Evolutionary conservation across 768 basidiomycete species (phyloP).

Genomic region (Mycena rosella): DNA sequence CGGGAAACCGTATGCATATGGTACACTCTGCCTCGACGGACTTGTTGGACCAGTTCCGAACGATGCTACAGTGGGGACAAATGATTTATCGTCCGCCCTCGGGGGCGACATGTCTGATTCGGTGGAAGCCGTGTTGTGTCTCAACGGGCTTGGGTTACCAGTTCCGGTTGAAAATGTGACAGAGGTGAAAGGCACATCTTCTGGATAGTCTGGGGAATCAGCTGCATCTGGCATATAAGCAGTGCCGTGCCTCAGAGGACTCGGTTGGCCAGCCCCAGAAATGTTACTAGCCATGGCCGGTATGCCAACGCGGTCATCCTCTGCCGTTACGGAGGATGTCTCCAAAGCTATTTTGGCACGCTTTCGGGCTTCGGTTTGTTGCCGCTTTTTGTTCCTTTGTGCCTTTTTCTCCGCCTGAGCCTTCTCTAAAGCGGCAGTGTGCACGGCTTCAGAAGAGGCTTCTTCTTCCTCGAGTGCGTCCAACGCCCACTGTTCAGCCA

Average conservation of each 20-base stretch:
- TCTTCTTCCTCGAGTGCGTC: slow-evolving; percentile 85
- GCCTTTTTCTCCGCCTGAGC: slow-evolving; percentile 64
- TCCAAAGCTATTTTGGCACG: slow-evolving; percentile 58
- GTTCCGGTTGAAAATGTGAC: not conserved
- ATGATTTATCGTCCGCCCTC: not conserved
- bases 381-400: slow-evolving; percentile 62
- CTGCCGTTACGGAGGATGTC: slow-evolving; percentile 30
- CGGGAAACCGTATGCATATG: slow-evolving; percentile 22
- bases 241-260: slow-evolving; percentile 39
- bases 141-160: slow-evolving; percentile 29
- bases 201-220: slow-evolving; percentile 15
- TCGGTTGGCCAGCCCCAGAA: slow-evolving; percentile 42
- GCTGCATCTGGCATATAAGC: slow-evolving; percentile 41
- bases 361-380: slow-evolving; percentile 66
- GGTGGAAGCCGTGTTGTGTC: slow-evolving; percentile 19
- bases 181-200: slow-evolving; percentile 17
- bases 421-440: slow-evolving; percentile 53
- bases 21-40: slow-evolving; percentile 25
- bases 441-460: slow-evolving; percentile 60
- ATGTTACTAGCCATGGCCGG: not conserved
- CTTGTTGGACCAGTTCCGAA: slow-evolving; percentile 12
- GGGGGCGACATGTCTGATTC: slow-evolving; percentile 12
- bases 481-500: slow-evolving; percentile 83
- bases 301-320: slow-evolving; percentile 45
- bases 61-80: not conserved